phyloP scores from a whole-genome alignment of 306 rosid species.

The Cucurbita maxima region DNA sequence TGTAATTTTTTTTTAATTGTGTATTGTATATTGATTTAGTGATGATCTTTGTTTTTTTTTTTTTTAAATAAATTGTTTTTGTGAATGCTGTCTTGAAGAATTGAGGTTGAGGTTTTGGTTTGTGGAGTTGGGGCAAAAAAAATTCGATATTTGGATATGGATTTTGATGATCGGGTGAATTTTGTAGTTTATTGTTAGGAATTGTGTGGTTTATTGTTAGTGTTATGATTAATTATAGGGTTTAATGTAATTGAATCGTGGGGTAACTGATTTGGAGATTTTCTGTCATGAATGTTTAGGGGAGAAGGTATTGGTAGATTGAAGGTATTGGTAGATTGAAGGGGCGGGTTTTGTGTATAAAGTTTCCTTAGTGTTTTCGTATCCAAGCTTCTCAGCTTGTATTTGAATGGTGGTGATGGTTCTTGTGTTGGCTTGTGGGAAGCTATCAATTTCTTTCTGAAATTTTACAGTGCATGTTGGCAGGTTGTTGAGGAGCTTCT shows the following conservation, averaged over 20 bases:
- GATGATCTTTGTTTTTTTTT: neutral
- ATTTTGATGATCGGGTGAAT: neutral
- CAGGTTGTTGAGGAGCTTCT: slow-evolving; percentile 8
- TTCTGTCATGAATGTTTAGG: neutral
- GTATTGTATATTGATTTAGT: too few relatives aligned
- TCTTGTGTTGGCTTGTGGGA: neutral
- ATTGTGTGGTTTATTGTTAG: neutral
- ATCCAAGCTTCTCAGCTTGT: neutral
- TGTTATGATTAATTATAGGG: neutral
- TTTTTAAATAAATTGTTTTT: neutral
- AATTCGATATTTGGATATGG: neutral
- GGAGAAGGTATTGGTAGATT: neutral
- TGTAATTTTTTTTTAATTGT: neutral
- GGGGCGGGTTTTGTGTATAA: neutral
- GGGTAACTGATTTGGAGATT: neutral
- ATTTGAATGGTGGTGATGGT: neutral
- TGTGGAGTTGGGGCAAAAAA: neutral
- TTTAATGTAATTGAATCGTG: neutral
- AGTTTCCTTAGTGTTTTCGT: neutral
- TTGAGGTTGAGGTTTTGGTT: neutral
- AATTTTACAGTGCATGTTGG: neutral
- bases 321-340: neutral
- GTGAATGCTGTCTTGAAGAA: neutral
- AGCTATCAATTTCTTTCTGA: neutral
- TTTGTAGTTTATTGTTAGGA: too few relatives aligned